Evolutionary conservation across 176 grass and related monocot genomes (phyloP), one percentile per base, ranked within the genome.

Genomic region (Rhynchospora pubera): DNA sequence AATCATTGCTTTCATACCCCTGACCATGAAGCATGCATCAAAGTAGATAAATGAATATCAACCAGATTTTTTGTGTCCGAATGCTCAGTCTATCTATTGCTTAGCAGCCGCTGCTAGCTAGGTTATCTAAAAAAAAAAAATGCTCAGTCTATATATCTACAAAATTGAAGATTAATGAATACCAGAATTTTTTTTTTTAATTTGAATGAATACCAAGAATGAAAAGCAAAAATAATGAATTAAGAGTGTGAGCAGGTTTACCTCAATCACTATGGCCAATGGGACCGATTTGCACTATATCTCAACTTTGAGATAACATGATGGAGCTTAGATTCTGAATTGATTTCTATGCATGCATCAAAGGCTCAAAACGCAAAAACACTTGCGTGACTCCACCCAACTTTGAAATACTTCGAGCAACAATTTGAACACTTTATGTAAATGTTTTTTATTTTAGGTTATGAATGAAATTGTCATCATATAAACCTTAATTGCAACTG

Each of bases 261-360:
- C 9, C 21, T 18, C n/a, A 8, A 64, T 64, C 15, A 3, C 34
- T 34, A 42, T 43, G 26, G 26, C 26, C 26, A 28, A 28, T 1
- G 60, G 60, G 30, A 79, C 16, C 57, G 21, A 79, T 60, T 79
- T 60, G 77, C 13, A 79, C 28, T 26, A 59, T 61, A 61, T 61
- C 16, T 61, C 18, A 76, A 7, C n/a, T 61, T 21, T 34, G 44
- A 81, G 4, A 28, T 81, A 64, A 50, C 61, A n/a, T 52, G 46
- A 26, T 26, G 45, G 45, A 74, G 0, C 11, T 52, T 24, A 22
- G 9, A 52, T 74, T 15, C 10, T 51, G 11, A 74, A 74, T 73
- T 52, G 51, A 51, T 52, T 24, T 8, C 46, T 26, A 11, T 51
- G 34, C n/a, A n/a, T n/a, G n/a, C 34, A 39, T 39, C 34, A 39